Evolutionary conservation across 805 yeast genomes (phyloP), one percentile per base, ranked within the genome.

Genomic region (Kregervanrija pseudodelftensis): DNA sequence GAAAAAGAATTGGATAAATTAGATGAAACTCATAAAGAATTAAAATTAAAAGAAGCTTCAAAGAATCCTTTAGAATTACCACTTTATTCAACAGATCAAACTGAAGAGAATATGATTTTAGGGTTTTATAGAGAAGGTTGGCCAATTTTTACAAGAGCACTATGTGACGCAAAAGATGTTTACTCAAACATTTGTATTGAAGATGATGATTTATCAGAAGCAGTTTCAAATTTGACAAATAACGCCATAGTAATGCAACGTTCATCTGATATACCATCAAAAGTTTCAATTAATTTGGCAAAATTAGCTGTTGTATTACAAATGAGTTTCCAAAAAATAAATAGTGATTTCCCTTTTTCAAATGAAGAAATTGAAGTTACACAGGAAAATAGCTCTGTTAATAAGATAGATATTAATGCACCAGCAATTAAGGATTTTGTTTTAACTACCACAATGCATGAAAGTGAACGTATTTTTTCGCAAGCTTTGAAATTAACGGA

Each of bases 111-210:
- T 33, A 49, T 47, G 34, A 42, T 59, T 13, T 37, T 55, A 30
- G 52, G 49, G 3, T 43, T 55, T 8, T 52, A 49, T 32, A 51
- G 52, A 5, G 53, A 49, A n/a, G 64, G 57, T 1, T 60, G 65
- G 65, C 62, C 63, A 5, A 46, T 43, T 2, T 60, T 58, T 37
- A 40, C 58, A 5, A 50, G 53, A 34, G 52, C 49, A 15, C 46
- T 60, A 17, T 48, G 56, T 3, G 48, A 53, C 28, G 58, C 61
- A 2, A 49, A 59, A 33, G 61, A 58, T 41, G 33, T 49, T 11
- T 55, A 55, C 32, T 53, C 63, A 9, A 56, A 58, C 37, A 36
- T 58, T 11, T 49, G 59, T 37, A 47, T 59, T n/a, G 51, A 55
- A 33, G 49, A 51, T 16, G 59, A 55, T 13, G 56, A 50, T 36